Evolutionary conservation across 1,284 basidiomycete species (phyloP), one percentile per base, ranked within the genome.

Genomic region (Erythrobasidium hasegawianum): DNA sequence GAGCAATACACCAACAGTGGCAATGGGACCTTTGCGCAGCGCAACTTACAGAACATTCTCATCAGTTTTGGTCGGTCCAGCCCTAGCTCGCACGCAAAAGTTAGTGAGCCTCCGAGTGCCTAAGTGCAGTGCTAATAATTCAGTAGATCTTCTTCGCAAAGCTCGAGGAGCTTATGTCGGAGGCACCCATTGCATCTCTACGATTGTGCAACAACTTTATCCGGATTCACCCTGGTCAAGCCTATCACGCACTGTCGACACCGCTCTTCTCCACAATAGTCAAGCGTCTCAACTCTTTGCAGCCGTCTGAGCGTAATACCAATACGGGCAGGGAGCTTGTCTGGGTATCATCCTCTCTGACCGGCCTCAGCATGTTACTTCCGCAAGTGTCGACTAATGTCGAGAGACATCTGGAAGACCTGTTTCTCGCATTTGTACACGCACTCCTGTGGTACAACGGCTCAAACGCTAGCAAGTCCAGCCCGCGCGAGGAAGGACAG

Each of bases 261-360:
- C 56, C 62, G 8, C 62, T 65, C 41, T 65, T 65, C 47, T 24
- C 41, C 38, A 52, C 40, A 14, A 57, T 65, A n/a, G 29, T 65
- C 13, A 49, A 55, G 2, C 55, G 53, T 29, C 62, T 65, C 45
- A 47, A 58, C 33, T 41, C 29, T 18, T 13, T 65, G 22, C 27
- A 45, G 22, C 29, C 54, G 22, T 41, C 55, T 9, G 26, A 16
- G 9, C 27, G 26, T 0, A 40, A 52, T 16, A 56, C 20, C 13
- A 39, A 49, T 9, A 14, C 54, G 9, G 39, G 43, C 43, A 22
- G 39, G n/a, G 45, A 65, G 41, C 62, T 58, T 7, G 43, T 65
- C 27, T 49, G 43, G 55, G 47, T 58, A 5, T 49, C 55, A 3
- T 43, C 56, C 5, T 55, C 56, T 10, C 20, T 65, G 10, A 57